phyloP scores from a whole-genome alignment of 441 rosid species.

The Melianthus villosus region DNA sequence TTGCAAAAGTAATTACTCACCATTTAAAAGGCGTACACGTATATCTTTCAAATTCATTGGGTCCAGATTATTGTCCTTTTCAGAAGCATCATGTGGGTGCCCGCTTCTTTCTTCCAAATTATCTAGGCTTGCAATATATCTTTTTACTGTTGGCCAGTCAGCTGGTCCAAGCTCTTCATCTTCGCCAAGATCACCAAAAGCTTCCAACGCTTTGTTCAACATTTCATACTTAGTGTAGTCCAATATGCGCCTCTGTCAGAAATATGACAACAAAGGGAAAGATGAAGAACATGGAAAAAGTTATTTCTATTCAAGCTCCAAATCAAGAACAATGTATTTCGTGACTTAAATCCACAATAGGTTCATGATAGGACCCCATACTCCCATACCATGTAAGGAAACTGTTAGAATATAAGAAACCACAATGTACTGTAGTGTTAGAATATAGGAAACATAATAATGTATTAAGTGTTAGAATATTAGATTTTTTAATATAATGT shows the following conservation, averaged over 20 bases:
- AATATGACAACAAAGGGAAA: constrained; percentile 10
- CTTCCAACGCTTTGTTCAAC: constrained; percentile 60
- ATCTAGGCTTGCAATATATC: constrained; percentile 47
- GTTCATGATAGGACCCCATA: too few species aligned
- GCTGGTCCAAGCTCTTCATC: constrained; percentile 94
- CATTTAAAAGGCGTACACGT: constrained; percentile 71
- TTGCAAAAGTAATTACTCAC: constrained; percentile 19
- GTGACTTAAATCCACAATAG: too few species aligned
- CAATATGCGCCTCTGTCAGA: constrained; percentile 53
- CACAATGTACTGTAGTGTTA: too few species aligned
- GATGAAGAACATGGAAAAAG: too few species aligned
- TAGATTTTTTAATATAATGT: too few species aligned
- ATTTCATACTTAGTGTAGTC: constrained; percentile 74
- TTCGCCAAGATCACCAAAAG: constrained; percentile 75
- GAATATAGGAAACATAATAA: too few species aligned
- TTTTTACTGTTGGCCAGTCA: constrained; percentile 68
- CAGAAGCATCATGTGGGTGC: constrained; percentile 31
- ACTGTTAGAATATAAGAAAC: too few species aligned
- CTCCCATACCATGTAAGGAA: too few species aligned
- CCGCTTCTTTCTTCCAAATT: constrained; percentile 28
- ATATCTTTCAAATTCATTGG: constrained; percentile 44
- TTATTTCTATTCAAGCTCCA: too few species aligned
- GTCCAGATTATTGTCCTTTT: constrained; percentile 32
- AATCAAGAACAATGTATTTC: too few species aligned
- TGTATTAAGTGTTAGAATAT: too few species aligned